phyloP scores from a whole-genome alignment of 2,329 filamentous ascomycete genomes.

The Rutstroemia sp. region DNA sequence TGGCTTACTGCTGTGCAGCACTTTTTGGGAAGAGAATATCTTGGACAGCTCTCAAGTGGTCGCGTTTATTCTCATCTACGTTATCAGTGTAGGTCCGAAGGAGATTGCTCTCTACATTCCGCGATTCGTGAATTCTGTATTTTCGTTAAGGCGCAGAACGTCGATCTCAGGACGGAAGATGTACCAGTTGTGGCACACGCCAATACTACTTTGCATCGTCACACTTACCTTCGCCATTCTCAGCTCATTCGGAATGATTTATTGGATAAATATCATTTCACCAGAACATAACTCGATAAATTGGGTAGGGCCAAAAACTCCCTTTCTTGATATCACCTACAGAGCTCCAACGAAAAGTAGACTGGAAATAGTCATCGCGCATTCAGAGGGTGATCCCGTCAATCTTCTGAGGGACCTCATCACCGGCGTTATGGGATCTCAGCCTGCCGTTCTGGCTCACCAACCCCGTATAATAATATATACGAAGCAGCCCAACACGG shows the following conservation, averaged over 20 bases:
- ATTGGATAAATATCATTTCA: conserved; percentile 22
- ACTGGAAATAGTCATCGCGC: conserved; percentile 25
- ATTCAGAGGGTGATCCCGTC: conserved; percentile 20
- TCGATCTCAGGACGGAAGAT: conserved; percentile 9
- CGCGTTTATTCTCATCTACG: conserved; percentile 20
- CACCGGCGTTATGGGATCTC: conserved; percentile 11
- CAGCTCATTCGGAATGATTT: conserved; percentile 17
- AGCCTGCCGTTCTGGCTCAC: conserved; percentile 10
- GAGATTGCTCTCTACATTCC: conserved; percentile 24
- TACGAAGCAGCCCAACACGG: conserved; percentile 20
- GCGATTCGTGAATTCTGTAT: conserved; percentile 17
- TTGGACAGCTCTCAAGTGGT: conserved; percentile 23
- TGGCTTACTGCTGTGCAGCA: conserved; percentile 9
- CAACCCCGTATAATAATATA: conserved; percentile 22
- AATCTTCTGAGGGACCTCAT: conserved; percentile 17
- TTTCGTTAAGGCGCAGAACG: conserved; percentile 15
- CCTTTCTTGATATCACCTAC: conserved; percentile 20
- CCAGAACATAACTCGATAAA: conserved; percentile 15
- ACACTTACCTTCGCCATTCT: conserved; percentile 18
- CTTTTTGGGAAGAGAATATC: conserved; percentile 15
- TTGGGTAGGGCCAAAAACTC: conserved; percentile 15
- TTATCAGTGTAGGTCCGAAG: conserved; percentile 21
- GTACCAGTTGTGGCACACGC: conserved; percentile 19
- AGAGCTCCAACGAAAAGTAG: conserved; percentile 17
- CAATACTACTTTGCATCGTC: conserved; percentile 16